Evolutionary conservation across 371 early-diverging fungal species (phyloP).

Genomic region (Mucor ambiguus): DNA sequence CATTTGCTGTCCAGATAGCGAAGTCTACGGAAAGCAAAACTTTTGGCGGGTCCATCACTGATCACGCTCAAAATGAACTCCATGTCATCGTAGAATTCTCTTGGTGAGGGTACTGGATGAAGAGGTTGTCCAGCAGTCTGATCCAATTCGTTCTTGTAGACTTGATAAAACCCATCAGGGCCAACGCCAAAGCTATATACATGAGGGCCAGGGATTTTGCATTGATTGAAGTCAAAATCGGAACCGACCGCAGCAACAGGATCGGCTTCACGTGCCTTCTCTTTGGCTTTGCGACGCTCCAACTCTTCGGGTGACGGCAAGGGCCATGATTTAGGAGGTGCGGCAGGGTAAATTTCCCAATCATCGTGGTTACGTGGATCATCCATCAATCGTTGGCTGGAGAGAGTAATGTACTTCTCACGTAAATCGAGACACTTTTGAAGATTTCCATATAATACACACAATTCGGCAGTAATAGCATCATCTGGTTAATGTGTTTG

Average conservation of each 20-base stretch:
- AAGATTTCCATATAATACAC: slow-evolving; percentile 53
- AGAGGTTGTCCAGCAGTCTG: slow-evolving; percentile 10
- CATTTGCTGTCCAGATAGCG: slow-evolving; percentile 95
- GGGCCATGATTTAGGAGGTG: slow-evolving; percentile 80
- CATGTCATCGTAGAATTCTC: slow-evolving; percentile 50
- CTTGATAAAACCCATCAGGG: slow-evolving; percentile 41
- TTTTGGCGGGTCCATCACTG: slow-evolving; percentile 93
- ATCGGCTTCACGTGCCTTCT: slow-evolving; percentile 54
- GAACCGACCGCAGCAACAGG: slow-evolving; percentile 53
- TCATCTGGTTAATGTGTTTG: slow-evolving; percentile 35
- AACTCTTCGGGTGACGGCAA: slow-evolving; percentile 54
- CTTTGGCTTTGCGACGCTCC: slow-evolving; percentile 44
- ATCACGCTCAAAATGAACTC: slow-evolving; percentile 69
- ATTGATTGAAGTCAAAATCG: slow-evolving; percentile 67
- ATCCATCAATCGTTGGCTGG: slow-evolving; percentile 82
- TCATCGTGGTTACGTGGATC: slow-evolving; percentile 84
- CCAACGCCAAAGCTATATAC: slow-evolving; percentile 31
- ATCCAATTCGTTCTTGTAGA: slow-evolving; percentile 29
- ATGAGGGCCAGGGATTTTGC: slow-evolving; percentile 66
- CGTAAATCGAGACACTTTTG: slow-evolving; percentile 81
- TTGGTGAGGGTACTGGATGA: slow-evolving; percentile 65
- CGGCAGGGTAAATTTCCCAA: slow-evolving; percentile 91
- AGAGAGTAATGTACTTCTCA: slow-evolving; percentile 81
- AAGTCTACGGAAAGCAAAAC: slow-evolving; percentile 92
- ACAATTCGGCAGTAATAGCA: slow-evolving; percentile 56